Evolutionary conservation across 2,329 filamentous ascomycete genomes (phyloP).

Genomic region (Arthrobotrys sinensis): DNA sequence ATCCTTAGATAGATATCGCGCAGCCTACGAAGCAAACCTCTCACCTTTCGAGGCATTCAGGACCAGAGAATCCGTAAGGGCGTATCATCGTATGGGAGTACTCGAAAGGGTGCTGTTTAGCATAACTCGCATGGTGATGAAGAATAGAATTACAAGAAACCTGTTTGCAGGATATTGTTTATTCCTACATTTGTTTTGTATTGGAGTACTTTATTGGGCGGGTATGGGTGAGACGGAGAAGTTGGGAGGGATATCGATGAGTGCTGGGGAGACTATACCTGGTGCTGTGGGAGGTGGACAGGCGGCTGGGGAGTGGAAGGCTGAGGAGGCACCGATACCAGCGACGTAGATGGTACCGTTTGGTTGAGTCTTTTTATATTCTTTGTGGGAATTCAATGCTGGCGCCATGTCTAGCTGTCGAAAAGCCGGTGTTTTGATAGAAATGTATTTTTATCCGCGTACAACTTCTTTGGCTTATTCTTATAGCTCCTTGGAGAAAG

Average conservation of each 20-base stretch:
- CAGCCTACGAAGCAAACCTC: constrained; percentile 94
- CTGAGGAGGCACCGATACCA: constrained; percentile 50
- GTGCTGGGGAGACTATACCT: constrained; percentile 44
- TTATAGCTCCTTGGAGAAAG: constrained; percentile 11
- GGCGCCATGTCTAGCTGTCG: constrained; percentile 24
- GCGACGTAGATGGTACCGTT: constrained; percentile 37
- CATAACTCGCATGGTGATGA: constrained; percentile 89
- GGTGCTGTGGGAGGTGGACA: constrained; percentile 69
- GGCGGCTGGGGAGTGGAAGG: constrained; percentile 67
- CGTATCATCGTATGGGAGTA: constrained; percentile 92
- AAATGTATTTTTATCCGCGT: constrained; percentile 49
- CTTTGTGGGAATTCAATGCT: constrained; percentile 26
- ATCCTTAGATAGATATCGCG: constrained; percentile 86
- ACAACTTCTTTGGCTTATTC: background rate
- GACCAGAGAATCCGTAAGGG: constrained; percentile 90
- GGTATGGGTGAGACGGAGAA: constrained; percentile 70
- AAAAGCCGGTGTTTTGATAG: constrained; percentile 24
- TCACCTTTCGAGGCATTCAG: constrained; percentile 96
- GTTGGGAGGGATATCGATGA: constrained; percentile 40
- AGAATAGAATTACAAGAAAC: constrained; percentile 90
- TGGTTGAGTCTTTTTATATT: constrained; percentile 12
- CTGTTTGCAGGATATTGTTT: constrained; percentile 94
- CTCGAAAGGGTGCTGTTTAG: constrained; percentile 92
- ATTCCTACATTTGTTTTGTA: constrained; percentile 87
- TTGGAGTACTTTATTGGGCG: constrained; percentile 88